These are phyloP conservation scores for Vaccinium vitisidaea DNA, from an alignment of 148 eudicot species.

Conservation along the genomic window DNA sequence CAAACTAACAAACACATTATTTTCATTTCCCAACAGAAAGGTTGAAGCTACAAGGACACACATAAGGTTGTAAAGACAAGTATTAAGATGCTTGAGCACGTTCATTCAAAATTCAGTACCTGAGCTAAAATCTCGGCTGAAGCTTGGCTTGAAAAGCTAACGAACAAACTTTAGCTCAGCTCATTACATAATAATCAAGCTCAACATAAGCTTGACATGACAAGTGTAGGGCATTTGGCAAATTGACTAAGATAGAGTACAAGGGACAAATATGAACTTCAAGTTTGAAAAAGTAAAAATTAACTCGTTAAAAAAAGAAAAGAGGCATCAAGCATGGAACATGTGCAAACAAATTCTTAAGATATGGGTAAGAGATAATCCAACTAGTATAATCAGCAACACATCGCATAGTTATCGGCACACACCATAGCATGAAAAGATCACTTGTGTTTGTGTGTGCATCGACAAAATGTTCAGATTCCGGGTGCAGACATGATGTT, in stretches of 20 bases:
- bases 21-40: background rate
- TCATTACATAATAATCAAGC: background rate
- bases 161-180: background rate
- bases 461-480: background rate
- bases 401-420: background rate
- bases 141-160: no score
- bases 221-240: background rate
- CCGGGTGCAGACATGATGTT: background rate
- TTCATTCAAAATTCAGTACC: background rate
- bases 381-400: background rate
- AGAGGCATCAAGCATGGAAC: background rate
- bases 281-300: background rate
- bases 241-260: background rate
- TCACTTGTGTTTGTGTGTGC: background rate
- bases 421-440: background rate
- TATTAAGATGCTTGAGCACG: background rate
- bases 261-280: background rate
- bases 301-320: background rate
- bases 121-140: background rate
- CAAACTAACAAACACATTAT: constrained; percentile 37
- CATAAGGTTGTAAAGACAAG: background rate
- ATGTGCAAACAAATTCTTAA: background rate
- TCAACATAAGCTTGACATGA: background rate
- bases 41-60: background rate
- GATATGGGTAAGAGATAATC: background rate